Evolutionary conservation across 352 stramenopile genomes (phyloP).

Genomic region (Pilasporangium apinafurcum): DNA sequence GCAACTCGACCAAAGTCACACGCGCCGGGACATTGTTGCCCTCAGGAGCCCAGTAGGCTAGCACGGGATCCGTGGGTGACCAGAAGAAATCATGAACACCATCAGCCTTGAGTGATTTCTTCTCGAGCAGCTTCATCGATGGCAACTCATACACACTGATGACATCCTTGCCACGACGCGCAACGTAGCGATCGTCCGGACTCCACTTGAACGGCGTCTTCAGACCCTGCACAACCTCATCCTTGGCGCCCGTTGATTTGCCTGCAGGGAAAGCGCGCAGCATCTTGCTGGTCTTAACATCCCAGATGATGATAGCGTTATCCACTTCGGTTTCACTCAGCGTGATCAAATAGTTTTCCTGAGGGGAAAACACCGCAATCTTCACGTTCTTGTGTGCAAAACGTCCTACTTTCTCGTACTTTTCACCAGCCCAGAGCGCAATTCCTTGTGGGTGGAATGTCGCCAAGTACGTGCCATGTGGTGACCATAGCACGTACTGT

Average conservation of each 20-base stretch:
- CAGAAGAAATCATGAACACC: conserved; percentile 98
- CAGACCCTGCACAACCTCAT: conserved; percentile 71
- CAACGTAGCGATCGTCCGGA: conserved; percentile 94
- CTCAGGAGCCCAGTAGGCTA: conserved; percentile 97
- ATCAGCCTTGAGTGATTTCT: conserved; percentile 94
- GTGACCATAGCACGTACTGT: conserved; percentile 97
- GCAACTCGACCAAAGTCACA: conserved; percentile 96
- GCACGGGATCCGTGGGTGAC: conserved; percentile 92
- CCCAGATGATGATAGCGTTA: conserved; percentile 96
- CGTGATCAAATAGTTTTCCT: conserved; percentile 97
- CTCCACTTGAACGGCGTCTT: conserved; percentile 94
- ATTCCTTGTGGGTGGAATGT: conserved; percentile 98
- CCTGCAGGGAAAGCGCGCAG: conserved; percentile 80
- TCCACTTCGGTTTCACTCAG: conserved; percentile 92
- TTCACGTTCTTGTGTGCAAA: conserved; percentile 96
- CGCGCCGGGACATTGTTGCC: conserved; percentile 92
- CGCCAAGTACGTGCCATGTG: conserved; percentile 95
- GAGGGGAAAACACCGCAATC: conserved; percentile 91
- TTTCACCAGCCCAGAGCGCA: conserved; percentile 95
- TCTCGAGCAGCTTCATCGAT: conserved; percentile 96
- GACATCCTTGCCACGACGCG: conserved; percentile 90
- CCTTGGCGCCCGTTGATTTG: conserved; percentile 62
- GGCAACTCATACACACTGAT: conserved; percentile 95
- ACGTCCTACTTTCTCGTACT: conserved; percentile 96
- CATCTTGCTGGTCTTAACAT: conserved; percentile 89